Conservation (phyloP, 1,284 basidiomycete species). For the Cronartium ribicola region DNA sequence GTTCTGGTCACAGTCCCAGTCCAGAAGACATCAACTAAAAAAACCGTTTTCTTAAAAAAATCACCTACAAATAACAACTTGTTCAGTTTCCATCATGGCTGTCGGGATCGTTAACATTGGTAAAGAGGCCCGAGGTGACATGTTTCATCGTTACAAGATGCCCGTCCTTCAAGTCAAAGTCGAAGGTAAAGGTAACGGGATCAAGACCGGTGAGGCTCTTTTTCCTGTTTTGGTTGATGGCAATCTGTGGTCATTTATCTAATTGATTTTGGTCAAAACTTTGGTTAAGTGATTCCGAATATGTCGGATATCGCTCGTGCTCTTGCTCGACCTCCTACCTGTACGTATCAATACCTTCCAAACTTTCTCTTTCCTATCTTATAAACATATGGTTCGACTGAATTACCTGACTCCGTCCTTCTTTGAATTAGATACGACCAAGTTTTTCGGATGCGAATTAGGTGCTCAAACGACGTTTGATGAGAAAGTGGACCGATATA, state of each 20-base stretch:
- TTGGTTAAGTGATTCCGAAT: constrained; percentile 71
- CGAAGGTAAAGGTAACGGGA: constrained; percentile 98
- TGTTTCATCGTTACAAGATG: constrained; percentile 62
- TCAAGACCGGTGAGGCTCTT: constrained; percentile 66
- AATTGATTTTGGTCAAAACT: too few relatives aligned
- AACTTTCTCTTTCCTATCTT: not conserved
- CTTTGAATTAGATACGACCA: constrained; percentile 71
- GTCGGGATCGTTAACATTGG: constrained; percentile 41
- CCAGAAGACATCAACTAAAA: too few relatives aligned
- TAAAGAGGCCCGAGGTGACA: constrained; percentile 41
- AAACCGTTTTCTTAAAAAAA: too few relatives aligned
- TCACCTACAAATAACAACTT: not conserved
- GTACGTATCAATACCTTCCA: constrained; percentile 50
- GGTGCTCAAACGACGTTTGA: constrained; percentile 96
- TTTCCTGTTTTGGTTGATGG: not conserved
- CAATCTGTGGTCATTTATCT: too few relatives aligned
- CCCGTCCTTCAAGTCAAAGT: constrained; percentile 92
- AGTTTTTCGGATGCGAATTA: constrained; percentile 98
- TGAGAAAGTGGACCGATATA: constrained; percentile 95
- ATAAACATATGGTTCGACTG: not conserved
- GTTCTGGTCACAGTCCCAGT: too few relatives aligned
- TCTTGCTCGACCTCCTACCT: constrained; percentile 84
- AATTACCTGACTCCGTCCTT: not conserved
- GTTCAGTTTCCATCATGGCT: constrained; percentile 35
- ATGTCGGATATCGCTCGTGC: constrained; percentile 97